Base-by-base conservation (phyloP, 768 basidiomycete genomes). In the Serpula lacrymans region DNA sequence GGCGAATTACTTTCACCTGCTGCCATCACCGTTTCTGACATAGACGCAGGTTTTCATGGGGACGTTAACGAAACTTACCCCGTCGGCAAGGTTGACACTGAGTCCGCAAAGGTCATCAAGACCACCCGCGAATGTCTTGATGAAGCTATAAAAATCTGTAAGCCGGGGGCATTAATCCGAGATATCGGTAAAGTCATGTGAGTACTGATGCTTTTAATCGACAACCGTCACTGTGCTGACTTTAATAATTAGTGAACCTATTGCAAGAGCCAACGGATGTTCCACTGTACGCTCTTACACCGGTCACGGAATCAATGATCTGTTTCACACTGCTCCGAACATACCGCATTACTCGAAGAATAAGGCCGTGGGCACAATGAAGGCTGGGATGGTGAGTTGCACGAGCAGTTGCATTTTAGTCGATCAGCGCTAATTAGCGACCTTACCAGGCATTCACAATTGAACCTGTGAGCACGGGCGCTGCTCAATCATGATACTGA, bases 281-380 rank as follows among this genome's bases (percentile, higher is more conserved):
- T 77, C 88, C n/a, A 86, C 89, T 28, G 92, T 98, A 24, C 80
- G 90, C 54, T 83, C 83, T 21, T 98, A 93, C 61, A 91, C 88
- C 3, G 94, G 90, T 11, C 94, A 95, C 57, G 92, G 93, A 26
- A 77, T 92, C 56, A 84, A 95, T 60, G 68, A 87, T 42, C 68
- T 90, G 45, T 96, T 95, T 74, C 93, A 96, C 58, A 67, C 66
- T 42, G 53, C 81, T 1, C 94, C 94, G 1, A 96, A 93, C 59
- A 80, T 96, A 28, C 90, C 92, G 9, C 94, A 96, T 65, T 96
- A 95, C 51, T 90, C 89, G 16, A 92, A 92, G 60, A 94, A 90
- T 57, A 95, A 93, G 63, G 89, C 88, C 29, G 71, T 91, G 2
- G 94, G 94, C 17, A 79, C 83, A 5, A 95, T 97, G 93, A 93